Base-by-base conservation (phyloP, 2,329 filamentous ascomycete genomes). In the Ceratocystiopsis minuta region DNA sequence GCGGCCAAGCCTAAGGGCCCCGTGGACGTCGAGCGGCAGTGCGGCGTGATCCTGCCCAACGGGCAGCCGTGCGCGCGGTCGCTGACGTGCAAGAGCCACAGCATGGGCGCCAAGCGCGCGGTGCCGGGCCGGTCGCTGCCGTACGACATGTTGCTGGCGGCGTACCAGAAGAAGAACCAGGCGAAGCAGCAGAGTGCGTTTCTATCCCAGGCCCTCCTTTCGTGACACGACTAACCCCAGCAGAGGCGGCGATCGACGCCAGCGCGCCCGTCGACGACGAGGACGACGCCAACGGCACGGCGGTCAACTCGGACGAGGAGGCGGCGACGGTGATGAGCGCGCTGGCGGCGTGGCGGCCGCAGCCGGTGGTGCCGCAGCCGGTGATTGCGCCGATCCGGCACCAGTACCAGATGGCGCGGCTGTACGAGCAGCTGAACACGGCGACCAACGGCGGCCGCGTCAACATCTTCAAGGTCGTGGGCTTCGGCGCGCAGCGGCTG, bases 111-210 rank as follows among this genome's bases (percentile, higher is more conserved):
- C 6, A 95, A 95, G 60, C 72, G 87, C 51, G 80, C 81, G 1
- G 87, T 95, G 3, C 80, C 84, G 6, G 87, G 87, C 1, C 71
- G 87, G 46, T 90, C 82, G 37, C 62, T 93, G 45, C 87, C 87
- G 1, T 95, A 95, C 55, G 86, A 94, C 58, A 90, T 93, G 79
- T 65, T 95, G 34, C 68, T 95, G 34, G 78, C 81, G 14, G 79
- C 80, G 9, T 90, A 90, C 54, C 83, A 90, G 59, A 95, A 96
- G 70, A 96, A 95, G 68, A 98, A 98, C 53, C 90, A 96, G 59
- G 90, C 90, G 17, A 93, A 94, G 55, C 84, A 94, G 63, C 90
- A 96, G 60, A 62, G 79, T 70, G 16, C 31, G 35, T 46, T 46
- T 15, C n/a, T n/a, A n/a, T n/a, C 38, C 31, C 14, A 16, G 6